Percentiles rank a stretch among this genome's conserved stretches.
Evolutionary conservation across 176 grass and related monocot species (phyloP).

Genomic region (Areca catechu): DNA sequence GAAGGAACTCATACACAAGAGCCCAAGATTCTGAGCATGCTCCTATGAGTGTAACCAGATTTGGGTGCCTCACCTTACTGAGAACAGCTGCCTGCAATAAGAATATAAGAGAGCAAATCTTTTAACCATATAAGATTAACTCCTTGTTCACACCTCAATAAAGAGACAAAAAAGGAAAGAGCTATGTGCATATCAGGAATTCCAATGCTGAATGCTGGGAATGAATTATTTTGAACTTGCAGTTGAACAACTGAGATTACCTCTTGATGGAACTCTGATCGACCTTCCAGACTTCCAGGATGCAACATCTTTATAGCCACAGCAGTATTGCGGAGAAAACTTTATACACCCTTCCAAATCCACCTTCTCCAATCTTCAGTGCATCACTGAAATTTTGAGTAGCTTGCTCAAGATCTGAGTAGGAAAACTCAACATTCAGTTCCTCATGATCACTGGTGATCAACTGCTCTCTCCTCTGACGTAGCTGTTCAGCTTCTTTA

Average conservation of each 20-base stretch:
- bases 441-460: constrained; percentile 1
- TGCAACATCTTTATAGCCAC: constrained; percentile 72
- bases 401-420: constrained; percentile 53
- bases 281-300: constrained; percentile 42
- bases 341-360: constrained; percentile 60
- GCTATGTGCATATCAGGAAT: too few relatives aligned
- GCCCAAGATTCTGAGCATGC: constrained; percentile 13
- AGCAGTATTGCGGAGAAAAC: constrained; percentile 37
- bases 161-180: too few relatives aligned
- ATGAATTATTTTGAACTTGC: too few relatives aligned
- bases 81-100: constrained; percentile 12
- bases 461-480: constrained; percentile 13
- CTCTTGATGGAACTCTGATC: constrained; percentile 55
- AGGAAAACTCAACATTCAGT: constrained; percentile 51
- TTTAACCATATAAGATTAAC: too few relatives aligned
- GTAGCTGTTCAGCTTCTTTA: constrained; percentile 24
- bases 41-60: constrained; percentile 26
- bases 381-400: constrained; percentile 55
- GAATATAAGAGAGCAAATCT: background rate
- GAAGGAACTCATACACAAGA: constrained; percentile 21
- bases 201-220: too few relatives aligned
- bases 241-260: constrained; percentile 16
- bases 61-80: constrained; percentile 21
- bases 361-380: constrained; percentile 61
- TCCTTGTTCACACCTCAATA: too few relatives aligned